These are phyloP conservation scores for Durio zibethinus DNA, from an alignment of 345 rosid genomes.

Conservation along the genomic window DNA sequence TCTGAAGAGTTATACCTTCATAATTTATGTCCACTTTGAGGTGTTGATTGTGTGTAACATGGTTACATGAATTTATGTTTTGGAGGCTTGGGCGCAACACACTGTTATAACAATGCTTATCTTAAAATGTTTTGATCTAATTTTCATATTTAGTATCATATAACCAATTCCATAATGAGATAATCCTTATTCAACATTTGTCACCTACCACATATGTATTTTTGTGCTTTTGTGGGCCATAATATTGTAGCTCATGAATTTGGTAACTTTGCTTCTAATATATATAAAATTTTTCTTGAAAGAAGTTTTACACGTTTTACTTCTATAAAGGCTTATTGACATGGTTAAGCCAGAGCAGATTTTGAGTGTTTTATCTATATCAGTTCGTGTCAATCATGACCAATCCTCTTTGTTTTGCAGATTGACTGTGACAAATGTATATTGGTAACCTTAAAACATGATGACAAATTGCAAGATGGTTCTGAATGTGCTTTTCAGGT, in stretches of 20 bases:
- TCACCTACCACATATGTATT: neutral
- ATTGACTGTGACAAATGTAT: constrained; percentile 92
- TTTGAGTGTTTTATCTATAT: constrained; percentile 12
- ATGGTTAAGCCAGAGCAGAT: neutral
- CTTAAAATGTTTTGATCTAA: neutral
- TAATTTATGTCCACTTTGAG: neutral
- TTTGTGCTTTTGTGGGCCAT: neutral
- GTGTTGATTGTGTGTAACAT: neutral
- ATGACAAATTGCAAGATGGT: constrained; percentile 93
- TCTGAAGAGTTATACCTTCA: neutral
- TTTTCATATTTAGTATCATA: neutral
- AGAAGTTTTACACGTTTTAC: neutral
- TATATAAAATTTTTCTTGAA: neutral
- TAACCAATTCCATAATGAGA: neutral
- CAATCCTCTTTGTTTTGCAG: constrained; percentile 39
- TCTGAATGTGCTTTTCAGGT: constrained; percentile 96
- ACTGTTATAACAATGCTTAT: neutral
- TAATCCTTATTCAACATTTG: neutral
- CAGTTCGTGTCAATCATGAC: constrained; percentile 15
- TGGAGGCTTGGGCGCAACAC: no score
- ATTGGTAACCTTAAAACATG: constrained; percentile 90
- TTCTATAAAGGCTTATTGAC: neutral
- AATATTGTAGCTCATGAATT: neutral
- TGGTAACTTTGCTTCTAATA: neutral
- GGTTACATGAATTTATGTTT: no score